Conservation (phyloP, 2,329 filamentous ascomycete genomes). For the Uncinocarpus reesii region DNA sequence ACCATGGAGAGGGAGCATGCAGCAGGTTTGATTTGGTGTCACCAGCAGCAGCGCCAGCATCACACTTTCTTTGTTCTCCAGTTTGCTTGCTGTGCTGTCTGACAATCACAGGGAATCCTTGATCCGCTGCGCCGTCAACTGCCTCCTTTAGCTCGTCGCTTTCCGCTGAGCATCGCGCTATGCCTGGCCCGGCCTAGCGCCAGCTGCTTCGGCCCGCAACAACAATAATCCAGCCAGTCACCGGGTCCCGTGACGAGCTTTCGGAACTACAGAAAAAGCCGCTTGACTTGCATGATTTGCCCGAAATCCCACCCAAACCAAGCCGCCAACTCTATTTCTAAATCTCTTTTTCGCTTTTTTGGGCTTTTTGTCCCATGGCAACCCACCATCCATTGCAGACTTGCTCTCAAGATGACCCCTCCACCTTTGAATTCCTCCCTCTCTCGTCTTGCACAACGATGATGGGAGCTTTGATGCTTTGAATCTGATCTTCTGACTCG, state of each 20-base stretch:
- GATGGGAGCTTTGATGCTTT: constrained; percentile 4
- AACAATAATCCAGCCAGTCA: constrained; percentile 10
- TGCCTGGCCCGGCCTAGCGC: constrained; percentile 1
- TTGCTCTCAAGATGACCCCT: constrained; percentile 7
- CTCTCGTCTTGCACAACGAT: constrained; percentile 11
- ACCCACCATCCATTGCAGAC: neutral
- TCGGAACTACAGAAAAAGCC: constrained; percentile 5
- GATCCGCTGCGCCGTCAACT: no score
- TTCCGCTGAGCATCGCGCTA: no score
- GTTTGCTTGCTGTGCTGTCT: neutral
- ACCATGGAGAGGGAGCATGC: no score
- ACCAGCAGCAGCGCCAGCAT: no score
- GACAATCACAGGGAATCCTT: neutral
- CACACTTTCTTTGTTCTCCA: neutral
- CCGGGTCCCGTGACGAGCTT: neutral
- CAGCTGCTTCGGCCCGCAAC: neutral
- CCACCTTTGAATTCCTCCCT: constrained; percentile 5
- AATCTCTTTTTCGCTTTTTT: constrained; percentile 5
- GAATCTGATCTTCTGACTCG: neutral
- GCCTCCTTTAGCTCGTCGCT: no score
- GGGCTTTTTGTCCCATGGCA: constrained; percentile 1
- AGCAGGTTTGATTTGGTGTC: neutral
- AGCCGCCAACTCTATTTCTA: constrained; percentile 12
- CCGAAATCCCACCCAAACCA: constrained; percentile 10
- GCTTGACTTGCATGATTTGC: constrained; percentile 9